Base-by-base conservation (phyloP, 2,329 filamentous ascomycete genomes). In the Aspergillus melleus region DNA sequence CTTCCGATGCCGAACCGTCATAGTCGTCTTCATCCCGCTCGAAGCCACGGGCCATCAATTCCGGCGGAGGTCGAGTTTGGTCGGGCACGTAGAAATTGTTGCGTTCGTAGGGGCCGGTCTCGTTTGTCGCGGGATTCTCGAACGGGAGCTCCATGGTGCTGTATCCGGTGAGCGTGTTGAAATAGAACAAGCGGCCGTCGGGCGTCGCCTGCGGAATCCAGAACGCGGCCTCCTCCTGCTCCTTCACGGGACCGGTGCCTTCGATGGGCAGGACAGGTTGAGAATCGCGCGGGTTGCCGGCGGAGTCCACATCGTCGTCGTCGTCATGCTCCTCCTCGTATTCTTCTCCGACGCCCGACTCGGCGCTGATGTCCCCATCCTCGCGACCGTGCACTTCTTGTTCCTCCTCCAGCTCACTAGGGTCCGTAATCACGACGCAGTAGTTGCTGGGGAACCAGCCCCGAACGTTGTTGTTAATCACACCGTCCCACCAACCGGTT, bases 391-490 rank as follows among this genome's bases (percentile, higher is more conserved):
- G 85, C 55, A 84, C 83, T 64, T 81, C 80, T 14, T 83, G 79
- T 56, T 91, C 88, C 47, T 91, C 88, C 47, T 85, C 83, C 30
- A 89, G 81, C 63, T 96, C 90, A 68, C 91, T 89, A 54, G 89
- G 85, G 68, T 87, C 88, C 61, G 87, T 86, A 69, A 98, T 90
- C 64, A 95, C 87, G 66, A 92, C 88, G 80, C 95, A 98, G 80
- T 99, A 99, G 77, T 99, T 99, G 83, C 94, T 98, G 42, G 95
- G 95, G 76, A 99, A 99, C 95, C 95, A 99, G 74, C 95, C 95
- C 74, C 95, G 89, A 68, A 96, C 90, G 55, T 61, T 69, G 60
- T 93, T 92, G 72, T 97, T 95, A 75, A 99, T 96, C 58, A 99
- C 92, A 52, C 95, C 95, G 79, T 99, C 95, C 95, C 95, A 99